phyloP scores from a whole-genome alignment of 495 filamentous ascomycete species.

The Cercophora scortea region DNA sequence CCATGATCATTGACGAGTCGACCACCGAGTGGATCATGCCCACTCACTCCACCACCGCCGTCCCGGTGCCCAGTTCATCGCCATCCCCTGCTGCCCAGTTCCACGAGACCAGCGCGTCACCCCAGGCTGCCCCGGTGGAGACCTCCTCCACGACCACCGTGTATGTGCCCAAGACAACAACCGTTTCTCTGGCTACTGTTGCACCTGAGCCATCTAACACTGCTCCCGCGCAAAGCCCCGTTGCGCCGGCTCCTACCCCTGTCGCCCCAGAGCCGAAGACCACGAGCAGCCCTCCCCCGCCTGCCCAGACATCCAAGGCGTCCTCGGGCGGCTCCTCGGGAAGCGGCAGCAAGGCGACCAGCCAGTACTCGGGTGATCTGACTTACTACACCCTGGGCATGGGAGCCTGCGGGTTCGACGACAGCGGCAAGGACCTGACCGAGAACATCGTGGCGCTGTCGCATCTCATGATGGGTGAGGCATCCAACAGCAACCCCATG shows the following conservation, averaged over 20 bases:
- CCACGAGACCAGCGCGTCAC: slow-evolving; percentile 21
- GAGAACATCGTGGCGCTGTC: slow-evolving; percentile 38
- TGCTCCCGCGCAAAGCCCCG: slow-evolving; percentile 5
- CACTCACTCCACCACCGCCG: slow-evolving; percentile 4
- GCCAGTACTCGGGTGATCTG: slow-evolving; percentile 29
- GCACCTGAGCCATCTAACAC: slow-evolving; percentile 2
- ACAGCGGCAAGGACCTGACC: slow-evolving; percentile 29
- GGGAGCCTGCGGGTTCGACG: slow-evolving; percentile 38
- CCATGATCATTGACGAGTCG: slow-evolving; percentile 33
- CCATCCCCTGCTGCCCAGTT: slow-evolving; percentile 30
- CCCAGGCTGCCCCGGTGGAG: neutral
- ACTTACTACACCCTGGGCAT: slow-evolving; percentile 40
- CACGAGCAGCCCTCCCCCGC: neutral
- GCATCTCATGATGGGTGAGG: slow-evolving; percentile 32
- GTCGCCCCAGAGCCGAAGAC: neutral
- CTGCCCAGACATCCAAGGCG: slow-evolving; percentile 4
- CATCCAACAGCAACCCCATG: slow-evolving; percentile 47
- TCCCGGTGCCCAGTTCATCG: slow-evolving; percentile 4
- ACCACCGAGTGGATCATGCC: slow-evolving; percentile 32
- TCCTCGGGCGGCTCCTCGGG: slow-evolving; percentile 5
- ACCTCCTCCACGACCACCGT: slow-evolving; percentile 1
- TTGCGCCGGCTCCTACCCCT: slow-evolving; percentile 1
- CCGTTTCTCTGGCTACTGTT: neutral
- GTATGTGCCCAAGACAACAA: slow-evolving; percentile 9
- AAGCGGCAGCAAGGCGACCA: slow-evolving; percentile 9